Evolutionary conservation across 495 filamentous ascomycete species (phyloP), one percentile per base, ranked within the genome.

Genomic region (Aspergillus olivimuriae): DNA sequence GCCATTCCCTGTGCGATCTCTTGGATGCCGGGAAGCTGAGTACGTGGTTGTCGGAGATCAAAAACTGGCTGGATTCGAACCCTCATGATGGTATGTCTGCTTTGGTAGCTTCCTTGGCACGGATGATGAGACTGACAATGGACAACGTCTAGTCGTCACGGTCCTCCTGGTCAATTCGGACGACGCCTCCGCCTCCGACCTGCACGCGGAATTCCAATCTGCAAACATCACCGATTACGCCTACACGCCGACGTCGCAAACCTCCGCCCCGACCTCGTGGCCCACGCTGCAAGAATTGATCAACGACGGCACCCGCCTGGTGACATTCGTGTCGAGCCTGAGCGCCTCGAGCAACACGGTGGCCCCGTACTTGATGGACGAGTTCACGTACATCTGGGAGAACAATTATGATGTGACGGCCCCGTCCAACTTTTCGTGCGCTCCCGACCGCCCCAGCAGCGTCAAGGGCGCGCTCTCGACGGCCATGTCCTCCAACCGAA

Each of bases 321-420:
- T 88, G 41, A 73, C 74, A 7, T 87, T 85, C 51, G 68, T 88
- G 48, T 73, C 82, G 4, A 70, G 69, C 18, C 52, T 84, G 37
- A 58, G 58, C 30, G 43, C 65, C 4, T 52, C 57, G 15, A 48
- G 43, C 31, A 70, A 72, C 39, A 52, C 64, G 8, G 44, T 51
- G 1, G 73, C 77, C 45, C 74, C 80, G 0, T 88, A 86, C 68
- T 76, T 89, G 5, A 68, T 87, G 41, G 75, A 86, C 57, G 76
- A 90, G 60, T 89, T 86, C 61, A 73, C 65, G 34, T 84, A 82
- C 55, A 65, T 89, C 60, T 89, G 83, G 76, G 86, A 91, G 61
- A 87, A 83, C 18, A 74, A 76, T 0, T 91, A 84, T 65, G 83
- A 87, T 44, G 81, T 82, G 9, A 70, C 69, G 18, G 69, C 79